A percentile compares a stretch with the other conserved stretches of the same genome.
phyloP scores from a whole-genome alignment of 129 eudicot species.

The Flaveria bidentis region DNA sequence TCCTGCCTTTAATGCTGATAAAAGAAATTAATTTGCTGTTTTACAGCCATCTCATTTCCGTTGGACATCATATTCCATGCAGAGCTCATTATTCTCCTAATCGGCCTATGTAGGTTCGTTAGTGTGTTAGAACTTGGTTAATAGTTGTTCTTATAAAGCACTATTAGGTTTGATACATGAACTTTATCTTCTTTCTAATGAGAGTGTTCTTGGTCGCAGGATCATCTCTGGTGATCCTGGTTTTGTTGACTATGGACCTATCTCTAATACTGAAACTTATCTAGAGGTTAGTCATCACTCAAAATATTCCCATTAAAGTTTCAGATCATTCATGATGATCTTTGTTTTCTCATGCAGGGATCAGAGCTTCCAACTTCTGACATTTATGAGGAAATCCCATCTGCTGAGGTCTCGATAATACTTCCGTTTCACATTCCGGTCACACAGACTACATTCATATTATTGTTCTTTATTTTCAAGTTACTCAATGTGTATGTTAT shows the following conservation, averaged over 20 bases:
- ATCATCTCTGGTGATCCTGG: conserved; percentile 66
- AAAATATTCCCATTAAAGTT: conserved; percentile 8
- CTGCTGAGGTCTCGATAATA: conserved; percentile 41
- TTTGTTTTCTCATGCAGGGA: conserved; percentile 39
- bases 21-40: conserved; percentile 13
- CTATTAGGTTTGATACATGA: not conserved
- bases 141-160: conserved; percentile 3
- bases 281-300: conserved; percentile 45
- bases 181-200: conserved; percentile 20
- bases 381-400: conserved; percentile 24
- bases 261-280: conserved; percentile 38
- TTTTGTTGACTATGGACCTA: conserved; percentile 41
- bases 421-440: conserved; percentile 11
- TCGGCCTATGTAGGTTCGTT: conserved; percentile 52
- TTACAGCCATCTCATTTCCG: conserved; percentile 48
- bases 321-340: conserved; percentile 10
- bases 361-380: conserved; percentile 30
- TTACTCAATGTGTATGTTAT: conserved; percentile 7
- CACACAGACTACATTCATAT: not conserved
- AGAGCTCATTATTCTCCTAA: conserved; percentile 40
- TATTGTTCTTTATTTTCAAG: not conserved
- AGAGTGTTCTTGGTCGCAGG: conserved; percentile 40
- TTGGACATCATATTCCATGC: conserved; percentile 40
- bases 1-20: not conserved
- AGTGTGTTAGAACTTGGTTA: conserved; percentile 21